Conservation (phyloP, 345 rosid species). For the Populus alba region DNA sequence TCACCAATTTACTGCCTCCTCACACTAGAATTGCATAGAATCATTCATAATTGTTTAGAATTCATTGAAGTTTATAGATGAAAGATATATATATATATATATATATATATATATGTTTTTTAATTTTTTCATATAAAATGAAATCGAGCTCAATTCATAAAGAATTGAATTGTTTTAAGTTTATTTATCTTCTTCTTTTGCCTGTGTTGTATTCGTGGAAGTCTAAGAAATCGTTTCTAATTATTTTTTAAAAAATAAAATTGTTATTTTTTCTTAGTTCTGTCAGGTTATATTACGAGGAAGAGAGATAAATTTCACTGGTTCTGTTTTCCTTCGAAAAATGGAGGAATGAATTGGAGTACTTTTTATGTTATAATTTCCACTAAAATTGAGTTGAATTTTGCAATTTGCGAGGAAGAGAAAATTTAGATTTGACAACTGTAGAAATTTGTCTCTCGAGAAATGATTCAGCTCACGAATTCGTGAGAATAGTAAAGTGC, state of each 20-base stretch:
- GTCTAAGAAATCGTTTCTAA: background rate
- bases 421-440: background rate
- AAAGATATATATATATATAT: too few species aligned
- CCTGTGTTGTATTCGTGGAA: too few species aligned
- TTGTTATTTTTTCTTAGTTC: background rate
- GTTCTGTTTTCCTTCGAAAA: background rate
- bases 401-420: background rate
- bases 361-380: background rate
- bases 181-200: background rate
- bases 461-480: too few species aligned
- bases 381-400: background rate
- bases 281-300: background rate
- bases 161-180: background rate
- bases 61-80: background rate
- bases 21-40: background rate
- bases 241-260: background rate
- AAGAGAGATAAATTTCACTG: background rate
- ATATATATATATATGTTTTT: too few species aligned
- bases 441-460: background rate
- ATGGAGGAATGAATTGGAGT: background rate
- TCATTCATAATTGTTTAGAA: background rate
- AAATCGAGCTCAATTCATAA: background rate
- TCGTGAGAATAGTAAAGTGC: too few species aligned
- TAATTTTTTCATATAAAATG: background rate
- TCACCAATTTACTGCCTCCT: background rate